phyloP scores from a whole-genome alignment of 495 filamentous ascomycete species.

The Penicillium herquei region DNA sequence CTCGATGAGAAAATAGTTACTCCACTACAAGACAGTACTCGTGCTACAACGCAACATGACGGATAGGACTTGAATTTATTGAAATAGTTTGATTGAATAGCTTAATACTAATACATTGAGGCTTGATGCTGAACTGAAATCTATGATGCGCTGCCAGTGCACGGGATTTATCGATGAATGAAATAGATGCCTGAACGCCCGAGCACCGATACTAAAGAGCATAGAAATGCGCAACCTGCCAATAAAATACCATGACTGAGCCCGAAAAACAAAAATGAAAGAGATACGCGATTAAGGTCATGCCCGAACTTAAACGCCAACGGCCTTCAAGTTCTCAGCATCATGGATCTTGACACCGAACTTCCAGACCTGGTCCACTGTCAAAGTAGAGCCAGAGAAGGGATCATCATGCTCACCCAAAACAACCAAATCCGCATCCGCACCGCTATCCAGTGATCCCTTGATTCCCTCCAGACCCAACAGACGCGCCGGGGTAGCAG shows the following conservation, averaged over 20 bases:
- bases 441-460: conserved; percentile 63
- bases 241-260: neutral
- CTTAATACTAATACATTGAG: too few relatives aligned
- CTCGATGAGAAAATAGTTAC: neutral
- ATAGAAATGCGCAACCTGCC: neutral
- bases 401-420: conserved; percentile 54
- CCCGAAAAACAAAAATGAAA: conserved; percentile 5
- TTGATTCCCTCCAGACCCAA: conserved; percentile 65
- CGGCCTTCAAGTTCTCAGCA: conserved; percentile 22
- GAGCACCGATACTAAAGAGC: conserved; percentile 3
- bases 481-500: conserved; percentile 70
- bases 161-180: neutral
- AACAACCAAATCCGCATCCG: conserved; percentile 79
- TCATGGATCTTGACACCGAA: conserved; percentile 58
- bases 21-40: neutral
- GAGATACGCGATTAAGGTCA: conserved; percentile 1
- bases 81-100: too few relatives aligned
- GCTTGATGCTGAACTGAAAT: neutral
- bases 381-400: conserved; percentile 46
- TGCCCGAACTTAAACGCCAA: conserved; percentile 4
- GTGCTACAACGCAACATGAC: too few relatives aligned
- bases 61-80: too few relatives aligned
- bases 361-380: conserved; percentile 76
- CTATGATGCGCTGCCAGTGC: neutral
- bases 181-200: conserved; percentile 8